phyloP scores from a whole-genome alignment of 2,329 filamentous ascomycete genomes.

The Calonectria henricotiae region DNA sequence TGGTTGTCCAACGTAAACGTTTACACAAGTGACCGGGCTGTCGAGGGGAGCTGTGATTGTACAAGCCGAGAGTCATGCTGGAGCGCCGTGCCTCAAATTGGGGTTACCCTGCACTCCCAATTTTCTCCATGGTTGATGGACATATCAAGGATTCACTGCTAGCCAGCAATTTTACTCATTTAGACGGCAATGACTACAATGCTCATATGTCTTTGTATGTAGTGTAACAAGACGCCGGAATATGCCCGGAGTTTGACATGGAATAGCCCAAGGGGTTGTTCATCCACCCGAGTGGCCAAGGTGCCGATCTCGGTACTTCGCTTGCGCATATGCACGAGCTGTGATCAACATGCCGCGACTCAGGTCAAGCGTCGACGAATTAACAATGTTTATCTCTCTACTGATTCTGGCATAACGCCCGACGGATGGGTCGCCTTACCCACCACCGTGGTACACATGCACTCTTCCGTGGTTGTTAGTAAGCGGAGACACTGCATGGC shows the following conservation, averaged over 20 bases:
- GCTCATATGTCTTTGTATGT: not conserved
- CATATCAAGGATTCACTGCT: too few species aligned
- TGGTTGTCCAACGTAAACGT: not conserved
- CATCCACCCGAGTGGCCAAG: not conserved
- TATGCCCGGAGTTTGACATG: not conserved
- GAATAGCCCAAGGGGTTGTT: not conserved
- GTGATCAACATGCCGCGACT: not conserved
- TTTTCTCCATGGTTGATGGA: too few species aligned
- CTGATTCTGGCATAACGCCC: not conserved
- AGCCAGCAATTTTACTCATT: too few species aligned
- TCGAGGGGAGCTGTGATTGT: not conserved
- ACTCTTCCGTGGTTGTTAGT: not conserved
- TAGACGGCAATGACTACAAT: not conserved
- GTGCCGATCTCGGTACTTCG: constrained; percentile 14
- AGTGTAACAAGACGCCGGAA: not conserved
- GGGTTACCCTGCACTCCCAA: too few species aligned
- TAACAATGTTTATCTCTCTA: not conserved
- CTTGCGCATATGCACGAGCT: not conserved
- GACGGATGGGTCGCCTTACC: constrained; percentile 9
- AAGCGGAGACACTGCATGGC: not conserved
- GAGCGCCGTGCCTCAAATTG: too few species aligned
- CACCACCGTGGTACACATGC: not conserved
- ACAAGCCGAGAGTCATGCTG: too few species aligned
- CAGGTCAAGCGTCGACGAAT: not conserved
- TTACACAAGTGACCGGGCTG: not conserved